Base-by-base conservation (phyloP, 345 rosid genomes). In the Raphanus raphanistrum region DNA sequence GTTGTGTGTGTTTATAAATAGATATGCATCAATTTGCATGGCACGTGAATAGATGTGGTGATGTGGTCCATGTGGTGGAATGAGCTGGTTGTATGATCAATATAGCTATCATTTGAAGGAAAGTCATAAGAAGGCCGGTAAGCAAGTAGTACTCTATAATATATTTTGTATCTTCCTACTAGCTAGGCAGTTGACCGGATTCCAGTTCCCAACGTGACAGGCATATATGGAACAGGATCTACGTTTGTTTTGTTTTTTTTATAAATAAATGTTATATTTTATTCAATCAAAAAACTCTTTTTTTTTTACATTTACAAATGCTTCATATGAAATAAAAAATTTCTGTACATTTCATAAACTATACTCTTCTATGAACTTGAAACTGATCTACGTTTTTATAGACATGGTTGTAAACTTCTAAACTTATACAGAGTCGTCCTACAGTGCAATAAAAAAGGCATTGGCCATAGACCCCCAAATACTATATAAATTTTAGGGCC, bases 11-110 rank as follows among this genome's bases (percentile, higher is more conserved):
- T 57, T 25, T 43, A 0, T 65, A 0, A 66, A 66, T 50, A 74
- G 9, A 45, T 45, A 43, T 28, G 66, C 59, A 35, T 61, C 70
- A 36, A 17, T 62, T 15, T 62, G 60, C 74, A 67, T 68, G 70
- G 63, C 74, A 79, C 75, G 66, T 79, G 82, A 38, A 62, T 36
- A 41, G 72, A 63, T 77, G 27, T 16, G 71, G 68, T 43, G 72
- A 63, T 77, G 27, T 16, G 71, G 68, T 43, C 15, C 15, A 63
- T 77, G 48, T 12, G 66, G 62, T 43, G 52, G 15, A 43, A 68
- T 61, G 65, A 79, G 75, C 82, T 79, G 82, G 75, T 68, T 54
- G 41, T 28, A 68, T 68, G 74, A 72, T 72, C 72, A 66, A 76
- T 78, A 26, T 27, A 60, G 60, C 31, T 78, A 45, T 55, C 26